Conservation (phyloP, 2,329 filamentous ascomycete species). For the Lasiodiplodia gonubiensis region DNA sequence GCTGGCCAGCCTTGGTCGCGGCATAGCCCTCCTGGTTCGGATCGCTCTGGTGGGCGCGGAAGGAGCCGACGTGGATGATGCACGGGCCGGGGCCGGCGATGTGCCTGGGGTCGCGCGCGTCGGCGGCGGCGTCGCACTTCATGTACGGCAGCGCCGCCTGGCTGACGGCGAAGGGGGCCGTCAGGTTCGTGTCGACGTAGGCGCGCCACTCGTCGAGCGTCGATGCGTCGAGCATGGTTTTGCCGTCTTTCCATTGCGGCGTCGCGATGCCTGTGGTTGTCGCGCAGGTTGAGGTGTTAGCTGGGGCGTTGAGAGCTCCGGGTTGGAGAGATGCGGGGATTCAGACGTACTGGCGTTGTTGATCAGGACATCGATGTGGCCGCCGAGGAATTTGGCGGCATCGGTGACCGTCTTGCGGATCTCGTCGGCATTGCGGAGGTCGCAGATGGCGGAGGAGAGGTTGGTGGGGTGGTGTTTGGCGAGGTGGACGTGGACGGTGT, state of each 20-base stretch:
- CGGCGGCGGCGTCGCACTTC: constrained; percentile 43
- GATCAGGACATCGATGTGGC: constrained; percentile 48
- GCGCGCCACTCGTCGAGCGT: constrained; percentile 55
- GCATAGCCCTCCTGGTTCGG: constrained; percentile 58
- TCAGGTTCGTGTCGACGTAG: constrained; percentile 56
- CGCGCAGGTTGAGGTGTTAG: not conserved
- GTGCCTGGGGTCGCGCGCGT: constrained; percentile 29
- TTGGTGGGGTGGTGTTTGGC: constrained; percentile 36
- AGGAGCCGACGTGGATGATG: constrained; percentile 55
- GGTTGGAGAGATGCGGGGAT: not conserved
- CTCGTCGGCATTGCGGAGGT: constrained; percentile 51
- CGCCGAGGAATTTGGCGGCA: constrained; percentile 52
- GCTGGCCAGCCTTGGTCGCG: constrained; percentile 44
- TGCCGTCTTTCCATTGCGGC: constrained; percentile 51
- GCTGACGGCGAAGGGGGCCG: constrained; percentile 52
- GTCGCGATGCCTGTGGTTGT: constrained; percentile 38
- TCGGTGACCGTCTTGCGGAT: constrained; percentile 49
- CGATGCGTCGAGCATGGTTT: constrained; percentile 53
- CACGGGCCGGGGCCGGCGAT: constrained; percentile 48
- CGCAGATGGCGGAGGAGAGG: constrained; percentile 48
- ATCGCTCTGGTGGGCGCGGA: constrained; percentile 54
- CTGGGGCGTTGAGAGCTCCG: not conserved
- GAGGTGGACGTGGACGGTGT: constrained; percentile 39
- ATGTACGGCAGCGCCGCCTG: constrained; percentile 57
- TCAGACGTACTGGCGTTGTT: constrained; percentile 37